Base-by-base conservation (phyloP, 2,329 filamentous ascomycete species). In the Microthyrium microscopicum region DNA sequence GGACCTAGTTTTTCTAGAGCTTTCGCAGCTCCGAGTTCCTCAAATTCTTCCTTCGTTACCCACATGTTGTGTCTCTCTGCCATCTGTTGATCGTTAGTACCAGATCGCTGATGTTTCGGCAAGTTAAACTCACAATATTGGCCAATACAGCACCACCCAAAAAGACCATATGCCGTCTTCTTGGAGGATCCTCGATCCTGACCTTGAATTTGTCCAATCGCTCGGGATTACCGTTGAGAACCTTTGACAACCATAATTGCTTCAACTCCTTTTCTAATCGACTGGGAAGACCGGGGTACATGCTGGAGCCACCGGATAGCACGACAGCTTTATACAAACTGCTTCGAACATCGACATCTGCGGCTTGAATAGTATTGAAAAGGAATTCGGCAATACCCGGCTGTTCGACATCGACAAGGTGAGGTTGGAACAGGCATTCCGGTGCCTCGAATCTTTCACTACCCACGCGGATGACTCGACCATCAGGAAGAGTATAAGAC, bases 141-240 rank as follows among this genome's bases (percentile, higher is more conserved):
- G 89, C 89, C 48, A 98, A 64, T 41, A 98, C 89, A 18, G 89
- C 89, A 46, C 89, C 89, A 38, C 89, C 89, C 36, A 98, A 61
- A 68, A 98, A 95, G n/a, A 98, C 89, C 85, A 98, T 95, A 65
- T 98, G 89, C 58, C 87, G 71, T 62, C 89, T 73, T 60, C 89
- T 72, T 21, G 89, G 89, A 33, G 89, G 89, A 56, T 98, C 89
- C 57, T 98, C 89, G 65, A 98, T 95, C 56, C 89, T 74, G 44
- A 98, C 87, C 72, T 95, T 98, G 70, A 98, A 98, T 74, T 95
- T 98, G 74, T 74, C 82, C 50, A 98, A 58, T 44, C 89, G 73
- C 60, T 95, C 87, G 1, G 89, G 87, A 57, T 98, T 84, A 38
- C 87, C 85, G 38, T 77, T 71, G 45, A 98, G 64, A 27, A 94